Percentiles rank a stretch among this genome's conserved stretches.
Evolutionary conservation across 345 rosid species (phyloP).

Genomic region (Heritiera fomes): DNA sequence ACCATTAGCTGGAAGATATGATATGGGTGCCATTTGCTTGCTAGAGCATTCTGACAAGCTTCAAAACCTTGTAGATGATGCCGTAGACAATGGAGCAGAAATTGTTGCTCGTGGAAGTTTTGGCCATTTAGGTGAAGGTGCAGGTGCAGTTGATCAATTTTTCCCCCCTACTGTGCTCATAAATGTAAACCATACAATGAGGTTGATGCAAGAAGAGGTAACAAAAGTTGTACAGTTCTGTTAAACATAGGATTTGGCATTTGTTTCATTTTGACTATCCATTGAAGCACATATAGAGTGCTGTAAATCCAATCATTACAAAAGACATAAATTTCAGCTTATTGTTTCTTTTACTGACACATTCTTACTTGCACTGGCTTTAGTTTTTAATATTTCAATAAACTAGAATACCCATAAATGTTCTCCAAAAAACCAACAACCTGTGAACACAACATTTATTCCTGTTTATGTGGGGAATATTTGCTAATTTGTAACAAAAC

Average conservation of each 20-base stretch:
- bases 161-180: constrained; percentile 89
- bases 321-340: neutral
- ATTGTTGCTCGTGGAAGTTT: constrained; percentile 90
- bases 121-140: constrained; percentile 88
- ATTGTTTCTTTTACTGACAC: neutral
- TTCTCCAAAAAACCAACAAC: neutral
- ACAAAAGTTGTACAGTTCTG: neutral
- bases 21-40: constrained; percentile 98
- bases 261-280: constrained; percentile 1
- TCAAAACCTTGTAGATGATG: constrained; percentile 83
- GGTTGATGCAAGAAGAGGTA: constrained; percentile 99
- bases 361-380: neutral
- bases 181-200: constrained; percentile 85
- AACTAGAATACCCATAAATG: no score
- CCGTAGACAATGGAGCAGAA: constrained; percentile 87
- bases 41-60: constrained; percentile 90
- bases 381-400: neutral
- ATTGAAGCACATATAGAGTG: neutral
- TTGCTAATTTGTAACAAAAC: constrained; percentile 13
- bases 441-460: neutral
- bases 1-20: constrained; percentile 84
- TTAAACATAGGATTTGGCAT: neutral
- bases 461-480: neutral
- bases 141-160: constrained; percentile 95
- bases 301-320: neutral